Evolutionary conservation across 805 yeast genomes (phyloP), one percentile per base, ranked within the genome.

Genomic region (Candida hispaniensis): DNA sequence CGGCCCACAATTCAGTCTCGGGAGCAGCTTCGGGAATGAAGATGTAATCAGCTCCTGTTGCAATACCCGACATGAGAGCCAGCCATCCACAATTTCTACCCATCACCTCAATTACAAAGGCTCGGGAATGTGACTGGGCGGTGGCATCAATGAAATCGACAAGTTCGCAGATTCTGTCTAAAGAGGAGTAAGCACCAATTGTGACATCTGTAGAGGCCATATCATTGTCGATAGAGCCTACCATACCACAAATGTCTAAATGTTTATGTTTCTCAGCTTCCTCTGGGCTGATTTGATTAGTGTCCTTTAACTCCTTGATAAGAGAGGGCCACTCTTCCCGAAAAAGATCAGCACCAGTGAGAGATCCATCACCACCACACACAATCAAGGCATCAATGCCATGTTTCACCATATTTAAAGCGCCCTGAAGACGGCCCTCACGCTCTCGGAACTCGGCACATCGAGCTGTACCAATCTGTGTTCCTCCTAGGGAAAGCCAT

Each of bases 41-140:
- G 41, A 85, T 79, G 56, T 74, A 85, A 61, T 91, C 98, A 3
- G 98, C 97, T 50, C 91, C 80, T 17, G 96, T 82, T 26, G 97
- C 85, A 43, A 88, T 77, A 52, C 97, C 98, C 4, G 98, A 93
- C 91, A 85, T 86, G 47, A 91, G 64, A 2, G 93, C 97, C 49
- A 91, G 70, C 98, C 98, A 91, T 44, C 98, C 98, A 67, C 98
- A 91, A 58, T 91, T 96, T 54, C 98, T 75, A 43, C 98, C 98
- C 98, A 91, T 91, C 24, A 91, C 98, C 58, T 91, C 98, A 41
- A 91, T 80, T 26, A 91, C 95, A 56, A 91, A 91, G 6, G 98
- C 98, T 52, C 98, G 73, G 9, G 94, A 82, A 58, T 91, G 98
- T 2, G 97, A 88, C 47, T 80, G 73, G 11, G 98, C 98, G 21